A percentile compares a stretch with the other conserved stretches of the same genome.
Conservation (phyloP, 441 rosid species). For the Erodium texanum region DNA sequence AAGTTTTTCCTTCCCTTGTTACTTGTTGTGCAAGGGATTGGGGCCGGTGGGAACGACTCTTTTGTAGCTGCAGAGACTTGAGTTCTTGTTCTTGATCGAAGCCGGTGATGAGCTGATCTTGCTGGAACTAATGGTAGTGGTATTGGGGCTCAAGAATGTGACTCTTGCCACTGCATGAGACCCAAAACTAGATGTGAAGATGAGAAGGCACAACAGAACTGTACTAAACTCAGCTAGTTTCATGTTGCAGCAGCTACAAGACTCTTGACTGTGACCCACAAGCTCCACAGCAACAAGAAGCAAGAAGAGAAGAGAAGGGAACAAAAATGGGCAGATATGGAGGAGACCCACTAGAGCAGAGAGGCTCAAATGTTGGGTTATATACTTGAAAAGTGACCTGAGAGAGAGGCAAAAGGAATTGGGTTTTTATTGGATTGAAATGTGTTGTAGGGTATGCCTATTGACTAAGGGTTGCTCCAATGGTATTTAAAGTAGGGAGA, state of each 20-base stretch:
- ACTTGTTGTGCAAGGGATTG: conserved; percentile 3
- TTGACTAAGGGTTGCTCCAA: background rate
- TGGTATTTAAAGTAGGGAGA: background rate
- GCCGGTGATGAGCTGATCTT: background rate
- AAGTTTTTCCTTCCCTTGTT: background rate
- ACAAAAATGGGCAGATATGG: background rate
- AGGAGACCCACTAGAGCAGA: background rate
- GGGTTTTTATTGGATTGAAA: background rate
- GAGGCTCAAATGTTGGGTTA: background rate
- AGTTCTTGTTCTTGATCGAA: background rate
- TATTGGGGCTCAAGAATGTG: background rate
- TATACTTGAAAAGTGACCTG: conserved; percentile 1
- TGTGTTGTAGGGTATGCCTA: background rate
- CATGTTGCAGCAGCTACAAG: background rate
- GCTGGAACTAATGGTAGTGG: background rate
- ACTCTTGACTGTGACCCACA: background rate
- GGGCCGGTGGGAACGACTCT: background rate
- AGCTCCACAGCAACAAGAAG: background rate
- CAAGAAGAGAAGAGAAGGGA: background rate
- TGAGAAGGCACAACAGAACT: background rate
- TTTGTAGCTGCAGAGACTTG: background rate
- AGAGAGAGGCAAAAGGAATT: background rate
- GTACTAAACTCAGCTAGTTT: background rate
- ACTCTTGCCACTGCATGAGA: background rate
- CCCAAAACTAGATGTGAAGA: background rate